Evolutionary conservation across 345 rosid species (phyloP).

Genomic region (Lepidium aucheri): DNA sequence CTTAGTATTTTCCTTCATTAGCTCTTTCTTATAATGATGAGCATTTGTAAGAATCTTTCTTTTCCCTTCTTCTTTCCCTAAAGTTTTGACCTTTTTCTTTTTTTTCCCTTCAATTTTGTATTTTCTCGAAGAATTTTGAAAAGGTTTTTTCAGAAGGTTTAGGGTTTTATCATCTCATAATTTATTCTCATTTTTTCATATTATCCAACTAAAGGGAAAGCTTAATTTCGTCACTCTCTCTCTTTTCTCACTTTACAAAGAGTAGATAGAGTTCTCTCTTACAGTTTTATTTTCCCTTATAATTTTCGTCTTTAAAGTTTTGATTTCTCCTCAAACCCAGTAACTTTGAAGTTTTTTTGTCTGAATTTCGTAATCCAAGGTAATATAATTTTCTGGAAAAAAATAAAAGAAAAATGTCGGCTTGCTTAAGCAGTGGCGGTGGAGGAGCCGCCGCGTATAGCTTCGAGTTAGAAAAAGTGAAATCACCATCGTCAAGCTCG

Average conservation of each 20-base stretch:
- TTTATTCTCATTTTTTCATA: neutral
- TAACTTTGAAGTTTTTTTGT: neutral
- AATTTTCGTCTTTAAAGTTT: neutral
- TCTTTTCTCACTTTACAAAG: neutral
- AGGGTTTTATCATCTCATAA: constrained; percentile 24
- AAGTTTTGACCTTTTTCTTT: constrained; percentile 34
- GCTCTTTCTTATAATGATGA: constrained; percentile 14
- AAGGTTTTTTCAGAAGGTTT: constrained; percentile 31
- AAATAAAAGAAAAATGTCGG: constrained; percentile 34
- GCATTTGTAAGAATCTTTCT: constrained; percentile 10
- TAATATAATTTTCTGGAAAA: too few relatives aligned
- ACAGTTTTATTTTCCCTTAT: neutral
- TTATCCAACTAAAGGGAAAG: neutral
- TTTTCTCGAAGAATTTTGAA: neutral
- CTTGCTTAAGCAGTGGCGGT: constrained; percentile 69
- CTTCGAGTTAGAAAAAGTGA: constrained; percentile 66
- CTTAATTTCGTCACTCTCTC: constrained; percentile 10
- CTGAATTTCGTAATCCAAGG: neutral
- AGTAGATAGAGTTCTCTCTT: neutral
- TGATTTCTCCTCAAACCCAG: neutral
- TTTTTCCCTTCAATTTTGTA: constrained; percentile 6
- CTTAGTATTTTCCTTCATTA: neutral
- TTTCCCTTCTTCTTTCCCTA: constrained; percentile 5
- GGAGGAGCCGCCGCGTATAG: constrained; percentile 50
- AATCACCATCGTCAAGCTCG: constrained; percentile 44